Evolutionary conservation across 768 basidiomycete species (phyloP), one percentile per base, ranked within the genome.

Genomic region (Porpolomopsis calyptriformis): DNA sequence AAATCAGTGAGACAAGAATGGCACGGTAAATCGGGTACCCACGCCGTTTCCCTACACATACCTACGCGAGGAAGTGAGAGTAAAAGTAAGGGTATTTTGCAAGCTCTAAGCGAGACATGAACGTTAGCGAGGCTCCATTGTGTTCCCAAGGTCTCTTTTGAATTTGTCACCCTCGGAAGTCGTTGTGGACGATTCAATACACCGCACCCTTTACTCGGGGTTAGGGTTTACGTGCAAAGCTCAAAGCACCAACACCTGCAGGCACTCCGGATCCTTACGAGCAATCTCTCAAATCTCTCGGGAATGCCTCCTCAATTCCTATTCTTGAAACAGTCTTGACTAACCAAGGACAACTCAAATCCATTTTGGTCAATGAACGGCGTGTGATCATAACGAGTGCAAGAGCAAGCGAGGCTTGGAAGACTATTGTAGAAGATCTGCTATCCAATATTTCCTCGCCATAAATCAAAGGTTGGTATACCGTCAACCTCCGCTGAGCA

Each of bases 341-440:
- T 16, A 76, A 85, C 52, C 49, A 72, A 9, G 56, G 66, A 0
- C 39, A 47, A 10, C 69, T 93, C 10, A 55, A 60, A 23, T 51
- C 61, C 12, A 60, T 73, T 41, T 59, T 85, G 14, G 43, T 52
- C 1, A 34, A 47, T 6, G 75, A 73, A 9, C 49, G 60, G 5
- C 89, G 82, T 4, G 81, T 89, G 4, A 72, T 92, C 39, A 55
- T 92, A 18, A 94, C 90, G 2, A 90, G 87, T 55, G 79, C 76
- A 24, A 68, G 91, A 22, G 77, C 82, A 0, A 80, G 79, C 50
- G 83, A 88, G 40, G 85, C 83, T 0, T 87, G 85, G 77, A 65
- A 60, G 31, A 57, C 55, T 4, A 78, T 71, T 24, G 61, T 74
- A 43, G 48, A 60, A 34, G 43, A 57, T 8, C 46, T 59, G n/a